These are phyloP conservation scores for Plasmodium billcollinsi DNA, from an alignment of 169 alveolate species.

Conservation along the genomic window DNA sequence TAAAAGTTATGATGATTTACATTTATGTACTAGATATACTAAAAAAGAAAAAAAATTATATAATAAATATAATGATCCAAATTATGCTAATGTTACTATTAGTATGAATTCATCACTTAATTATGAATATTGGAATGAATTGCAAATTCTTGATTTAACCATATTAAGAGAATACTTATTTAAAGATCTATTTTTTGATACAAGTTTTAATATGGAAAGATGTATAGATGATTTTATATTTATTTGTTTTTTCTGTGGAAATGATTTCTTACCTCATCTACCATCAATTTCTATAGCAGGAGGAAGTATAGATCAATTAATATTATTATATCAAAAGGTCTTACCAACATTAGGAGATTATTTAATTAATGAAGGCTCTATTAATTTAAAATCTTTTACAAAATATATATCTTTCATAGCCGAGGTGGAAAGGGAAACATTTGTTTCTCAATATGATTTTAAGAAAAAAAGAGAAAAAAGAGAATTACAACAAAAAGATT, in stretches of 20 bases:
- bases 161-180: conserved; percentile 88
- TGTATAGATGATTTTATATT: conserved; percentile 97
- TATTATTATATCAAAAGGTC: conserved; percentile 92
- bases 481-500: conserved; percentile 75
- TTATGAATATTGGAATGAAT: conserved; percentile 86
- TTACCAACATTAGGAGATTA: conserved; percentile 93
- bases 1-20: conserved; percentile 78
- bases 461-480: conserved; percentile 87
- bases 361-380: conserved; percentile 90
- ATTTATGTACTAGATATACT: conserved; percentile 43
- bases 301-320: conserved; percentile 98
- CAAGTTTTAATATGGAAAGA: conserved; percentile 92
- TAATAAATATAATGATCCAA: conserved; percentile 70
- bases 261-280: conserved; percentile 97
- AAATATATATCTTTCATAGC: conserved; percentile 87
- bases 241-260: conserved; percentile 97
- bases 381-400: conserved; percentile 87
- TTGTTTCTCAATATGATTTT: conserved; percentile 86
- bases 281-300: conserved; percentile 95
- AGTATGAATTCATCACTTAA: conserved; percentile 9
- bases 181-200: conserved; percentile 81
- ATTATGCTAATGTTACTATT: conserved; percentile 51
- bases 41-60: conserved; percentile 1
- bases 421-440: conserved; percentile 90
- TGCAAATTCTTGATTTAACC: conserved; percentile 87